A percentile compares a stretch with the other conserved stretches of the same genome.
These are phyloP conservation scores for Paramecium sexaurelia DNA, from an alignment of 73 alveolate species.

Conservation along the genomic window DNA sequence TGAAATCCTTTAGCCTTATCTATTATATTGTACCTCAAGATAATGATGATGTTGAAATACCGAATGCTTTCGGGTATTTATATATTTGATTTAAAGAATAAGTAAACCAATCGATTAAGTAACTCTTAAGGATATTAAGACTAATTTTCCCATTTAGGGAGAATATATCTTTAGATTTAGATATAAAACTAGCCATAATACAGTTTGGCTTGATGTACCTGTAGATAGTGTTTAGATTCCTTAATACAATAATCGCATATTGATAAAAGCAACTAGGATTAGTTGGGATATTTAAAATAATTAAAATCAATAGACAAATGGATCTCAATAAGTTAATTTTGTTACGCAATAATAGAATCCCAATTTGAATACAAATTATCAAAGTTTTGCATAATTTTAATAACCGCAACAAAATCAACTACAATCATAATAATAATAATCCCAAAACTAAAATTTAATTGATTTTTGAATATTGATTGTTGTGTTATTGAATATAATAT, in stretches of 20 bases:
- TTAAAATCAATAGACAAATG: background rate
- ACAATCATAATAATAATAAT: background rate
- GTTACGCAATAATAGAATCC: background rate
- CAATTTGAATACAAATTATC: background rate
- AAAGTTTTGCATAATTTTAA: background rate
- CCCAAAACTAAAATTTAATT: background rate
- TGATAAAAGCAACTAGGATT: conserved; percentile 43
- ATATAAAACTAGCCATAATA: conserved; percentile 15
- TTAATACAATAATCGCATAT: conserved; percentile 1
- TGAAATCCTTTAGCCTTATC: conserved; percentile 27
- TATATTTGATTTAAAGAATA: background rate
- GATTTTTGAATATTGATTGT: background rate
- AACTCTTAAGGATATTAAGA: background rate
- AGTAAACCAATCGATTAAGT: conserved; percentile 9
- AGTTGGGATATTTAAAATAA: conserved; percentile 2
- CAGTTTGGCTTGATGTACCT: conserved; percentile 42
- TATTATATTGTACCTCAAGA: conserved; percentile 36
- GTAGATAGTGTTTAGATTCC: background rate
- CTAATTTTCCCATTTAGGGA: conserved; percentile 38
- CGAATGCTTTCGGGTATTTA: conserved; percentile 49
- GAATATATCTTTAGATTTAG: conserved; percentile 52
- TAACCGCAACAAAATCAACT: background rate
- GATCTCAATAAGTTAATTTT: background rate
- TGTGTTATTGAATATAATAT: background rate
- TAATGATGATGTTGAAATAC: conserved; percentile 47